phyloP scores from a whole-genome alignment of 495 filamentous ascomycete genomes.

The Lindgomyces ingoldianus region DNA sequence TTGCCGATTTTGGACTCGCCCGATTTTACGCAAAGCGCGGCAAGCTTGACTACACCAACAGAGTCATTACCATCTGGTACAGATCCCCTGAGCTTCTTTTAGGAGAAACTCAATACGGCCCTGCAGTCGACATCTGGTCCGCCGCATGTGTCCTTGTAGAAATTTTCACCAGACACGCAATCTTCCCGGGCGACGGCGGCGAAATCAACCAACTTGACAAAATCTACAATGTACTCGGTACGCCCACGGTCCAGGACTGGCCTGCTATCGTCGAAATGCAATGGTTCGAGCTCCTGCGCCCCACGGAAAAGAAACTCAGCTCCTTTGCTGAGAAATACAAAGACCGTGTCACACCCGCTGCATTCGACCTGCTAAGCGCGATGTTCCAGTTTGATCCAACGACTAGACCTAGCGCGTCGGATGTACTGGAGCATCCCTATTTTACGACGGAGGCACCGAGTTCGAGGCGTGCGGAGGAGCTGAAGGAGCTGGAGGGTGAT shows the following conservation, averaged over 20 bases:
- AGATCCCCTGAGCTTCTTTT: slow-evolving; percentile 89
- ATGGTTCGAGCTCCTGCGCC: slow-evolving; percentile 90
- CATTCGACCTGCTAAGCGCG: slow-evolving; percentile 74
- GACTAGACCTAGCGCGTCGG: slow-evolving; percentile 78
- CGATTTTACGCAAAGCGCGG: slow-evolving; percentile 92
- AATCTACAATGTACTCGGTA: slow-evolving; percentile 90
- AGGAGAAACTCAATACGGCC: slow-evolving; percentile 91
- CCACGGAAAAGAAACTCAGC: slow-evolving; percentile 68
- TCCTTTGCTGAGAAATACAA: slow-evolving; percentile 84
- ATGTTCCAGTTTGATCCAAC: slow-evolving; percentile 89
- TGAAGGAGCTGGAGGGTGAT: slow-evolving; percentile 84
- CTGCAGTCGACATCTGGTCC: slow-evolving; percentile 96
- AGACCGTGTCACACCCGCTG: slow-evolving; percentile 63
- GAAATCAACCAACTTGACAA: slow-evolving; percentile 97
- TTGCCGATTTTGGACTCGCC: slow-evolving; percentile 96
- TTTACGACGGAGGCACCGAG: slow-evolving; percentile 81
- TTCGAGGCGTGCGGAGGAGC: slow-evolving; percentile 77
- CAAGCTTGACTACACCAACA: slow-evolving; percentile 96
- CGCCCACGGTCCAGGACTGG: slow-evolving; percentile 82
- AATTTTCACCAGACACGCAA: slow-evolving; percentile 92
- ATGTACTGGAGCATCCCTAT: slow-evolving; percentile 87
- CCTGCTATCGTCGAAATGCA: slow-evolving; percentile 85
- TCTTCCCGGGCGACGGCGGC: slow-evolving; percentile 91
- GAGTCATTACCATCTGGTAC: slow-evolving; percentile 99
- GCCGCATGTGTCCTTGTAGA: slow-evolving; percentile 96